Conservation (phyloP, 345 rosid species). For the Acer campestre region DNA sequence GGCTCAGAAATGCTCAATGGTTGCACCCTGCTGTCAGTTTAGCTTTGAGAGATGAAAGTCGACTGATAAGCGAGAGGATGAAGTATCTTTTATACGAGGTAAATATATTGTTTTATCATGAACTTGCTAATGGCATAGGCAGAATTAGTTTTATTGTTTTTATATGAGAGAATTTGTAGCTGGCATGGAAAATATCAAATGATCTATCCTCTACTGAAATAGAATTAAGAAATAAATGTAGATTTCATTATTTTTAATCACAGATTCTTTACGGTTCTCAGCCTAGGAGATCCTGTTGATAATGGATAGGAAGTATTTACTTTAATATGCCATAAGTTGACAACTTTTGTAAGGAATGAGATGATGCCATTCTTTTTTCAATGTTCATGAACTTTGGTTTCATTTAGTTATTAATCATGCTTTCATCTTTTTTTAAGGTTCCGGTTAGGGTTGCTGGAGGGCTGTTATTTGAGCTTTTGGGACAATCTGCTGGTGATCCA, state of each 20-base stretch:
- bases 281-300: not conserved
- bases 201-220: not conserved
- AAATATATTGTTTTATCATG: not conserved
- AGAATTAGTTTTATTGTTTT: not conserved
- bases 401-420: slow-evolving; percentile 11
- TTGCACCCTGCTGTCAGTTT: slow-evolving; percentile 93
- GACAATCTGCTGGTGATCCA: slow-evolving; percentile 98
- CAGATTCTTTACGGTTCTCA: not conserved
- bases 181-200: slow-evolving; percentile 2
- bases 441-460: slow-evolving; percentile 99
- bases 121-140: not conserved
- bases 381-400: slow-evolving; percentile 15
- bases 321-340: not conserved
- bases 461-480: slow-evolving; percentile 90
- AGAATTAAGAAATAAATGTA: not conserved
- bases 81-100: slow-evolving; percentile 93
- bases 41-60: slow-evolving; percentile 86
- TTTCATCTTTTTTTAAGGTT: slow-evolving; percentile 46
- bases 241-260: no score
- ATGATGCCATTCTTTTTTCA: not conserved
- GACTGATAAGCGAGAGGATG: slow-evolving; percentile 91
- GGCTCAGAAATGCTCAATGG: slow-evolving; percentile 88
- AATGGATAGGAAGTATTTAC: not conserved
- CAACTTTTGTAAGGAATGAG: not conserved
- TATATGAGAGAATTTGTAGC: not conserved